Evolutionary conservation across 352 stramenopile species (phyloP).

Genomic region (Pythium utonaiense): DNA sequence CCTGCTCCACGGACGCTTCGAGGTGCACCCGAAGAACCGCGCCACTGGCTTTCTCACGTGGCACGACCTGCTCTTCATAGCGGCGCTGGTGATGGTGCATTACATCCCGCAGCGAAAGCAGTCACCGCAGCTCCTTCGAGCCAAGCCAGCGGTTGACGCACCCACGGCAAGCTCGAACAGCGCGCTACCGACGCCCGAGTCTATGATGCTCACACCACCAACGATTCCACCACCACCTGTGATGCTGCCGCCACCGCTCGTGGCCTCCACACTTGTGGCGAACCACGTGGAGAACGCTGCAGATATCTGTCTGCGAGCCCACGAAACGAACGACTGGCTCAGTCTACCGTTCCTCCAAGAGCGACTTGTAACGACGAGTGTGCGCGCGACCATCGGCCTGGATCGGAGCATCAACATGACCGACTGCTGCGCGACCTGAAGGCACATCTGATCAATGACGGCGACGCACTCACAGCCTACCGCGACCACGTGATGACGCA

Average conservation of each 20-base stretch:
- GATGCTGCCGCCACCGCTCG: neutral
- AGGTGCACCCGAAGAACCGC: conserved; percentile 63
- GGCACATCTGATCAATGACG: conserved; percentile 72
- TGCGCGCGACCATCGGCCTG: conserved; percentile 52
- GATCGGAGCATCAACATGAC: conserved; percentile 60
- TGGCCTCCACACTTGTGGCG: neutral
- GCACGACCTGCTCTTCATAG: conserved; percentile 67
- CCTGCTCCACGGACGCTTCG: conserved; percentile 68
- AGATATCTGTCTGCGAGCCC: conserved; percentile 34
- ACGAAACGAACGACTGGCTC: conserved; percentile 38
- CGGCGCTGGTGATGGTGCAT: conserved; percentile 68
- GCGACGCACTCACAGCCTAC: conserved; percentile 51
- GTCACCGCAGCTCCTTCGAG: conserved; percentile 30
- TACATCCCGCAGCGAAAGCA: conserved; percentile 61
- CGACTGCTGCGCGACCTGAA: conserved; percentile 72
- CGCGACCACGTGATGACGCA: conserved; percentile 38
- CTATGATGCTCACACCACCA: conserved; percentile 3
- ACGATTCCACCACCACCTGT: conserved; percentile 6
- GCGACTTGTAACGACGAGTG: conserved; percentile 43
- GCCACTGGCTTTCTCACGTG: conserved; percentile 57
- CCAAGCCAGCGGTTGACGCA: neutral
- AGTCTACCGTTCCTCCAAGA: conserved; percentile 50
- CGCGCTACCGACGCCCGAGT: conserved; percentile 7
- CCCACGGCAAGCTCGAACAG: too few relatives aligned
- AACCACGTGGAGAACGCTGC: conserved; percentile 50